These are phyloP conservation scores for Beauveria rudraprayagi DNA, from an alignment of 2,329 filamentous ascomycete genomes.

Conservation along the genomic window DNA sequence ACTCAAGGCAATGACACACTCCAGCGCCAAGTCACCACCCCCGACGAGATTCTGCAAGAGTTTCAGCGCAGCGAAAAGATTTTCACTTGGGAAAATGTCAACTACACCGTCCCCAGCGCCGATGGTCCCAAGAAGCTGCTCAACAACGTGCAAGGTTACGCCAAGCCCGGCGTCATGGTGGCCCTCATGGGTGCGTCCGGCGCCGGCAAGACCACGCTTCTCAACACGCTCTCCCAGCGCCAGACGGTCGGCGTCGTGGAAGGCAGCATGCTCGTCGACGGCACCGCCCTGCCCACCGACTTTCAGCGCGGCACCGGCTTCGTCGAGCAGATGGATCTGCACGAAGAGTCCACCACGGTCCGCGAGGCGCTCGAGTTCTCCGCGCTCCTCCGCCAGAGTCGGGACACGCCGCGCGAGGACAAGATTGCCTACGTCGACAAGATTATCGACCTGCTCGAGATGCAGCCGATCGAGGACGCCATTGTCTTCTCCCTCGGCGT, in stretches of 20 bases:
- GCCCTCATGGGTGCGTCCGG: conserved; percentile 76
- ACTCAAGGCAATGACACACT: conserved; percentile 20
- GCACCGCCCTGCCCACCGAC: conserved; percentile 59
- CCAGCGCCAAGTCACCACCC: conserved; percentile 7
- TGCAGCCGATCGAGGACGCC: conserved; percentile 58
- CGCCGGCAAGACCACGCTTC: conserved; percentile 75
- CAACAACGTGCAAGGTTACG: conserved; percentile 60
- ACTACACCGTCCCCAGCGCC: conserved; percentile 57
- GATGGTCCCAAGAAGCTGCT: conserved; percentile 25
- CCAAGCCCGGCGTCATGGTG: conserved; percentile 71
- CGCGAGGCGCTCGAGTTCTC: conserved; percentile 59
- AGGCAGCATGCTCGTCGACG: conserved; percentile 74
- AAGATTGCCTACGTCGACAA: conserved; percentile 62
- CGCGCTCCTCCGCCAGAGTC: conserved; percentile 53
- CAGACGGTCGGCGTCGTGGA: conserved; percentile 66
- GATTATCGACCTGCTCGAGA: conserved; percentile 61
- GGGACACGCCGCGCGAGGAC: conserved; percentile 47
- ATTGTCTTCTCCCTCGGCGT: conserved; percentile 53
- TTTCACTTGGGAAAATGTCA: conserved; percentile 64
- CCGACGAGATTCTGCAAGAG: conserved; percentile 32
- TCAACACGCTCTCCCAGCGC: conserved; percentile 68
- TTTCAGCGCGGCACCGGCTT: conserved; percentile 77
- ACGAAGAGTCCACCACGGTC: conserved; percentile 58
- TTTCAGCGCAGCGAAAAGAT: conserved; percentile 52
- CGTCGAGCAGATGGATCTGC: conserved; percentile 57